A percentile compares a stretch with the other conserved stretches of the same genome.
Conservation (phyloP, 495 filamentous ascomycete species). For the Coniosporium apollinis region DNA sequence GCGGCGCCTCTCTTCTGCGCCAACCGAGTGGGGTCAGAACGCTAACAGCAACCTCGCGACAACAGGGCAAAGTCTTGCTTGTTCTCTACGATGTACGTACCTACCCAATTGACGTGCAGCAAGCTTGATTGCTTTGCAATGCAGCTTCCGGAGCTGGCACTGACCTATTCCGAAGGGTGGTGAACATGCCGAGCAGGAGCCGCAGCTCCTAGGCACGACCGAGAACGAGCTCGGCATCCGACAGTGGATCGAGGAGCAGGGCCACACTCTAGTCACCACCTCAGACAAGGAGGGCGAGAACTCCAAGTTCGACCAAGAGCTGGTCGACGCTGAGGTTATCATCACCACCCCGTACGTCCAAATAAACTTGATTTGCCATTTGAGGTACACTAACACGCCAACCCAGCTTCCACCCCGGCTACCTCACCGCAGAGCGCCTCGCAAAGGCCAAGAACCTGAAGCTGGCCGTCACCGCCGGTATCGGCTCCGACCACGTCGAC, state of each 20-base stretch:
- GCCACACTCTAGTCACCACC: slow-evolving; percentile 91
- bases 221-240: slow-evolving; percentile 96
- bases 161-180: slow-evolving; percentile 40
- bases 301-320: slow-evolving; percentile 86
- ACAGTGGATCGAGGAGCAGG: slow-evolving; percentile 90
- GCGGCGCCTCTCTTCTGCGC: slow-evolving; percentile 19
- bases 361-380: not conserved
- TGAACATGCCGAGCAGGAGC: slow-evolving; percentile 58
- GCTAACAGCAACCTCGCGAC: slow-evolving; percentile 39
- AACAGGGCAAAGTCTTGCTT: slow-evolving; percentile 58
- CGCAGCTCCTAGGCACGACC: slow-evolving; percentile 76
- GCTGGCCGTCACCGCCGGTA: slow-evolving; percentile 83
- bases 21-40: slow-evolving; percentile 24
- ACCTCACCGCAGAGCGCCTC: slow-evolving; percentile 90
- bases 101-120: not conserved
- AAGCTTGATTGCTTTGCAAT: slow-evolving; percentile 7
- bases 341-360: slow-evolving; percentile 86
- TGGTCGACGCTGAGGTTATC: slow-evolving; percentile 94
- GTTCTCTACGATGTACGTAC: slow-evolving; percentile 58
- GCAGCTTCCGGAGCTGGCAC: not conserved
- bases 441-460: slow-evolving; percentile 98
- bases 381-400: slow-evolving; percentile 4
- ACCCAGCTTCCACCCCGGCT: slow-evolving; percentile 88
- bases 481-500: slow-evolving; percentile 96
- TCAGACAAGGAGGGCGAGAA: slow-evolving; percentile 92